These are phyloP conservation scores for Infundibulicybe gibba DNA, from an alignment of 768 basidiomycete species.

Conservation along the genomic window DNA sequence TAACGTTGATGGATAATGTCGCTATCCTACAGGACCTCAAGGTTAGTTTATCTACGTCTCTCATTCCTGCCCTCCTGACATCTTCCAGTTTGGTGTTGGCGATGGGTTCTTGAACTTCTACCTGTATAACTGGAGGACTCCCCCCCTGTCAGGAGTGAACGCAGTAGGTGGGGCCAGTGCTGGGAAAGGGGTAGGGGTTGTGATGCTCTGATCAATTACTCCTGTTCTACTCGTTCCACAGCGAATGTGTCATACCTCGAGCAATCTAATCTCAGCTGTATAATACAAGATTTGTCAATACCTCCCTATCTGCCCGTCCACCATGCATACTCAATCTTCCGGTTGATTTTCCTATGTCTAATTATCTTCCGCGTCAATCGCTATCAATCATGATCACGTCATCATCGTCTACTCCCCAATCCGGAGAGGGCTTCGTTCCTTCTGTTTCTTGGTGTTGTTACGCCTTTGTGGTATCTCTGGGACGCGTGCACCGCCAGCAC, in stretches of 20 bases:
- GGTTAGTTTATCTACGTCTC: constrained; percentile 35
- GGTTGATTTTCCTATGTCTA: background rate
- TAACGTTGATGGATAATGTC: constrained; percentile 94
- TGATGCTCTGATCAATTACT: constrained; percentile 68
- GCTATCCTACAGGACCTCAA: constrained; percentile 79
- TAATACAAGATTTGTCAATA: too few relatives aligned
- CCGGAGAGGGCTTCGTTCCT: constrained; percentile 65
- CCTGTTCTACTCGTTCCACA: too few relatives aligned
- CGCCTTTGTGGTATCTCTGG: constrained; percentile 40
- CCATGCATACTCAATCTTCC: too few relatives aligned
- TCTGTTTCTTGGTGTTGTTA: constrained; percentile 32
- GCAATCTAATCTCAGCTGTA: too few relatives aligned
- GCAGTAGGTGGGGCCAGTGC: constrained; percentile 45
- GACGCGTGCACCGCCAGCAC: constrained; percentile 52
- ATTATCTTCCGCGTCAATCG: constrained; percentile 38
- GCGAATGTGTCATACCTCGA: too few relatives aligned
- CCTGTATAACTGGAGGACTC: constrained; percentile 92
- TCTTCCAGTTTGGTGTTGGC: constrained; percentile 79
- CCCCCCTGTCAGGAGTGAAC: constrained; percentile 69
- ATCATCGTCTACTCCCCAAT: constrained; percentile 83
- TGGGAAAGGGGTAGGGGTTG: constrained; percentile 86
- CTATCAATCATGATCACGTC: constrained; percentile 84
- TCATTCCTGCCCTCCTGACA: constrained; percentile 4
- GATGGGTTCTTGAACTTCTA: constrained; percentile 92
- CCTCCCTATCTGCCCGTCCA: too few relatives aligned